phyloP scores from a whole-genome alignment of 768 basidiomycete genomes.

The Podaxis sp. region DNA sequence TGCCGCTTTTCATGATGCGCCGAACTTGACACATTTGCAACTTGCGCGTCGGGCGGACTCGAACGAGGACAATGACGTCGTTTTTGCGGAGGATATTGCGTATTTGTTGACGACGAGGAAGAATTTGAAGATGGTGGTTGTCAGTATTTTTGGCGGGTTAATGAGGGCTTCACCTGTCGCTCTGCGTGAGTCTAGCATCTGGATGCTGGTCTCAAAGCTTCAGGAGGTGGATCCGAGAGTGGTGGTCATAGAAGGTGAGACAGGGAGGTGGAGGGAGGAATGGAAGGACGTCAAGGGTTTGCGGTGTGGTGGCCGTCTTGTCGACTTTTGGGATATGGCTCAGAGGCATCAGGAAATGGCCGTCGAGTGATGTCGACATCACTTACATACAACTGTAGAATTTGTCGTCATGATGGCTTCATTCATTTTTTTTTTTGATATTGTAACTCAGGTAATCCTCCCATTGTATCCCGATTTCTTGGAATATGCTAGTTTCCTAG shows the following conservation, averaged over 20 bases:
- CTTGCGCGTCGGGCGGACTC: conserved; percentile 39
- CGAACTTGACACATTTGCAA: conserved; percentile 38
- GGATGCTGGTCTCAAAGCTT: conserved; percentile 24
- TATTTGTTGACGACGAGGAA: conserved; percentile 27
- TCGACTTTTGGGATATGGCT: conserved; percentile 22
- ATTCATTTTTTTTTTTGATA: background rate
- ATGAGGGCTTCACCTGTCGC: conserved; percentile 15
- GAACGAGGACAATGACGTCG: conserved; percentile 40
- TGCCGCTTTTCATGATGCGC: conserved; percentile 31
- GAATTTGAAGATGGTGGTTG: conserved; percentile 33
- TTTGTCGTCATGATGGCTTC: background rate
- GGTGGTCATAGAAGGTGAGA: conserved; percentile 22
- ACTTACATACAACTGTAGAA: background rate
- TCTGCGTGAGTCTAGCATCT: conserved; percentile 26
- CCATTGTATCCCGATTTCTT: background rate
- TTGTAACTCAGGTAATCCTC: background rate
- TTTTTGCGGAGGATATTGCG: conserved; percentile 34
- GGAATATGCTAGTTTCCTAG: background rate
- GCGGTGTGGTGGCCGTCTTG: conserved; percentile 20
- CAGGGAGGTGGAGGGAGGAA: conserved; percentile 26
- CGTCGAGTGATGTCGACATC: background rate
- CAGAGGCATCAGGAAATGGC: background rate
- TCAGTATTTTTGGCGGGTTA: conserved; percentile 30
- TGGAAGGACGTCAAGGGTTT: conserved; percentile 21
- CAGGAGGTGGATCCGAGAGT: conserved; percentile 24